Evolutionary conservation across 2,329 filamentous ascomycete genomes (phyloP).

Genomic region (Colletotrichum truncatum): DNA sequence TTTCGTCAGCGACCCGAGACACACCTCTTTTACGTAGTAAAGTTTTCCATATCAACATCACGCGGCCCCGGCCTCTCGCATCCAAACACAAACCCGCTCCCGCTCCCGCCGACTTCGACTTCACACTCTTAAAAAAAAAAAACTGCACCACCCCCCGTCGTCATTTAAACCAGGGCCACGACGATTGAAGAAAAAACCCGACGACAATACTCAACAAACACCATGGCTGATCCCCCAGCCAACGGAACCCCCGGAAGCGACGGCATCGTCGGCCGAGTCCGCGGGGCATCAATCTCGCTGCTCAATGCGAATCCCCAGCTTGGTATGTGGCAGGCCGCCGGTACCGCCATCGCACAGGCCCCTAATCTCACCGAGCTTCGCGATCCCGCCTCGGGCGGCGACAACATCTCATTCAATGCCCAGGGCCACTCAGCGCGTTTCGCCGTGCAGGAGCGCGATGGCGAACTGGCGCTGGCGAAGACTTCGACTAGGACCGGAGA

Average conservation of each 20-base stretch:
- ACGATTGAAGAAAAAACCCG: not conserved
- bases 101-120: not conserved
- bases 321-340: constrained; percentile 41
- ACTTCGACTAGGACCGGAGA: constrained; percentile 30
- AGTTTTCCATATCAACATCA: not conserved
- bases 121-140: not conserved
- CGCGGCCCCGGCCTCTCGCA: not conserved
- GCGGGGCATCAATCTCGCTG: constrained; percentile 37
- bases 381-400: constrained; percentile 36
- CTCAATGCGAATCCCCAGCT: constrained; percentile 39
- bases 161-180: too few relatives aligned
- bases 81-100: not conserved
- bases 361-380: constrained; percentile 40
- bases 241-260: too few relatives aligned
- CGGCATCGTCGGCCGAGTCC: constrained; percentile 35
- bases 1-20: not conserved
- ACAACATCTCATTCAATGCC: constrained; percentile 39
- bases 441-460: constrained; percentile 34
- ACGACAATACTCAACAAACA: not conserved
- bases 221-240: constrained; percentile 19
- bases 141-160: not conserved
- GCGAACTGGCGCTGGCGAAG: constrained; percentile 35
- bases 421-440: constrained; percentile 40
- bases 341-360: constrained; percentile 41
- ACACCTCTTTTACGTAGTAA: not conserved